These are phyloP conservation scores for Vitis cinerea DNA, from an alignment of 164 flowering plant genomes.

Conservation along the genomic window DNA sequence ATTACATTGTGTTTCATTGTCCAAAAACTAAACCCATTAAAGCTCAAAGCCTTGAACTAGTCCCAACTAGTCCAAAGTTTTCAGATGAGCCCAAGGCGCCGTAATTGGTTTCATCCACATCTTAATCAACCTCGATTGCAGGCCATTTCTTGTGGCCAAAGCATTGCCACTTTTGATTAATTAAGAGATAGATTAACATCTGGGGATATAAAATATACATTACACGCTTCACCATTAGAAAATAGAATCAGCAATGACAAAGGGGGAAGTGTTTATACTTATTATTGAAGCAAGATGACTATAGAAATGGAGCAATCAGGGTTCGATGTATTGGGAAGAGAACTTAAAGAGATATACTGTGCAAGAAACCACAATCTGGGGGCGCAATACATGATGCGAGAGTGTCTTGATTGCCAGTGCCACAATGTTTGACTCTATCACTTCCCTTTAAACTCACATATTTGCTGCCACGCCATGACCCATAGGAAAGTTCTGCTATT, in stretches of 20 bases:
- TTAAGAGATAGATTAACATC: neutral
- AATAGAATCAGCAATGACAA: neutral
- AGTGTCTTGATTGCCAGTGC: neutral
- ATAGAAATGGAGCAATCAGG: conserved; percentile 1
- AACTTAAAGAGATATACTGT: neutral
- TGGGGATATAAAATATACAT: neutral
- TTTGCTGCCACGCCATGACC: no score
- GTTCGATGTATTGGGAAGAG: conserved; percentile 5
- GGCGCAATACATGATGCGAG: neutral
- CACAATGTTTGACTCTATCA: no score
- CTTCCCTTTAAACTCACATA: no score
- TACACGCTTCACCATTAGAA: conserved; percentile 7
- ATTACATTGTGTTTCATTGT: no score
- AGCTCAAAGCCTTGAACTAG: no score
- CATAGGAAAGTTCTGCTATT: no score
- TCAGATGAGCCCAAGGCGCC: neutral
- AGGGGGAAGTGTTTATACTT: neutral
- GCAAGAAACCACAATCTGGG: conserved; percentile 1
- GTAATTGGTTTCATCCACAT: neutral
- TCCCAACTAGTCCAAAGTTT: neutral
- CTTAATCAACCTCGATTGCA: neutral
- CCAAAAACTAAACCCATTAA: no score
- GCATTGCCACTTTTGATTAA: neutral
- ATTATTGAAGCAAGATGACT: neutral
- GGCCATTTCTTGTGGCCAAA: neutral